Percentiles rank a stretch among this genome's conserved stretches.
Conservation (phyloP, 176 grass and related monocot species). For the Olyra latifolia region DNA sequence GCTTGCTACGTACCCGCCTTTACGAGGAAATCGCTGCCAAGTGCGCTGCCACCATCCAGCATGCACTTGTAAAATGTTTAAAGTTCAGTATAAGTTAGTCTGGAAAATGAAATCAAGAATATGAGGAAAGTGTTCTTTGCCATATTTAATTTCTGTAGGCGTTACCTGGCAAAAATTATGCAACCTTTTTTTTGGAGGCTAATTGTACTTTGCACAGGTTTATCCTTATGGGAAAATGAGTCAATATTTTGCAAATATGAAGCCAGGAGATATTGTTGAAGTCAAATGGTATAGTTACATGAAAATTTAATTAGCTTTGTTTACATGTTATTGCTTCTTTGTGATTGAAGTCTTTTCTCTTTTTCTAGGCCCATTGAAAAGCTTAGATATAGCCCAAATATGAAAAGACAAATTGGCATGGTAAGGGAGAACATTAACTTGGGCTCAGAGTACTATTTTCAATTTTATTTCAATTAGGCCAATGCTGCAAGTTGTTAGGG, state of each 20-base stretch:
- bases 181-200: neutral
- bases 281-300: slow-evolving; percentile 77
- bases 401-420: slow-evolving; percentile 99
- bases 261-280: slow-evolving; percentile 89
- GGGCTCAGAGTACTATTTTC: neutral
- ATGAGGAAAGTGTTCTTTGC: neutral
- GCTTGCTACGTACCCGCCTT: no score
- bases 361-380: slow-evolving; percentile 90
- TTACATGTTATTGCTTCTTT: neutral
- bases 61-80: neutral
- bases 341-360: slow-evolving; percentile 30
- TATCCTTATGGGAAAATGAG: slow-evolving; percentile 98
- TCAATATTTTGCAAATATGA: slow-evolving; percentile 86
- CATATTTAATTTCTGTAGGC: slow-evolving; percentile 24
- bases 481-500: slow-evolving; percentile 95
- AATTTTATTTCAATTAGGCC: slow-evolving; percentile 3
- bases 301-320: slow-evolving; percentile 2
- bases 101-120: neutral
- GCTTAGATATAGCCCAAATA: slow-evolving; percentile 95
- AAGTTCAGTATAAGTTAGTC: neutral
- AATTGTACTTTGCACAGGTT: slow-evolving; percentile 54
- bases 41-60: no score
- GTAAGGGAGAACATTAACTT: slow-evolving; percentile 45
- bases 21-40: no score
- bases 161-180: neutral